A percentile compares a stretch with the other conserved stretches of the same genome.
Conservation (phyloP, 1,139 yeast genomes). For the Hemisphaericaspora lyxosophila region DNA sequence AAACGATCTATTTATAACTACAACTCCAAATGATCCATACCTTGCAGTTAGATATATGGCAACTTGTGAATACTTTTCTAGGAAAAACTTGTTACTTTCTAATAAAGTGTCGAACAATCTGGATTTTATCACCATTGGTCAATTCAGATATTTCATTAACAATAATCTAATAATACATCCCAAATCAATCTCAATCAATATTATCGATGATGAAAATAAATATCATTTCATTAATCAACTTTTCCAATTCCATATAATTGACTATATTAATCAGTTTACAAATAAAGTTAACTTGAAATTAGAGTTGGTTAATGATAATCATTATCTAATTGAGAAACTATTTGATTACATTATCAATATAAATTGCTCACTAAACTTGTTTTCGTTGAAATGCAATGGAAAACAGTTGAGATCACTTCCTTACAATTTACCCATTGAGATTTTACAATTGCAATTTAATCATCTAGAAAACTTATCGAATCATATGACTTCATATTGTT, state of each 20-base stretch:
- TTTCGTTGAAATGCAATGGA: conserved; percentile 7
- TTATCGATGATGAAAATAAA: conserved; percentile 7
- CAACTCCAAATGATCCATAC: conserved; percentile 9
- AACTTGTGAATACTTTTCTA: conserved; percentile 16
- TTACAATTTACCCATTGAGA: conserved; percentile 5
- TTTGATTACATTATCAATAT: background rate
- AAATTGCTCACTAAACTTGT: conserved; percentile 1
- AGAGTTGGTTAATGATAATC: conserved; percentile 2
- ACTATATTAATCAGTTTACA: background rate
- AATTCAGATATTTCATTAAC: conserved; percentile 17
- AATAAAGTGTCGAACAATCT: conserved; percentile 10
- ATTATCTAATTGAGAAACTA: background rate
- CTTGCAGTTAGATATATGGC: conserved; percentile 19
- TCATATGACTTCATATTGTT: conserved; percentile 11
- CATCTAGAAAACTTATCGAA: conserved; percentile 9
- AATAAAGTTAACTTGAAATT: conserved; percentile 2
- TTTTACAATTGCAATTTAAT: conserved; percentile 8
- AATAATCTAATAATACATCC: conserved; percentile 22
- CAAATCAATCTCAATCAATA: conserved; percentile 16
- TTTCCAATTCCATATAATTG: background rate
- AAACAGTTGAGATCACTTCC: conserved; percentile 1
- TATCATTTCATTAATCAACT: background rate
- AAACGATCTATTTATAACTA: conserved; percentile 8
- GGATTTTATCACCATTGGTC: conserved; percentile 2
- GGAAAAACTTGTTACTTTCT: conserved; percentile 14